These are phyloP conservation scores for Dothideomycetes sp. DNA, from an alignment of 2,329 filamentous ascomycete genomes.

Conservation along the genomic window DNA sequence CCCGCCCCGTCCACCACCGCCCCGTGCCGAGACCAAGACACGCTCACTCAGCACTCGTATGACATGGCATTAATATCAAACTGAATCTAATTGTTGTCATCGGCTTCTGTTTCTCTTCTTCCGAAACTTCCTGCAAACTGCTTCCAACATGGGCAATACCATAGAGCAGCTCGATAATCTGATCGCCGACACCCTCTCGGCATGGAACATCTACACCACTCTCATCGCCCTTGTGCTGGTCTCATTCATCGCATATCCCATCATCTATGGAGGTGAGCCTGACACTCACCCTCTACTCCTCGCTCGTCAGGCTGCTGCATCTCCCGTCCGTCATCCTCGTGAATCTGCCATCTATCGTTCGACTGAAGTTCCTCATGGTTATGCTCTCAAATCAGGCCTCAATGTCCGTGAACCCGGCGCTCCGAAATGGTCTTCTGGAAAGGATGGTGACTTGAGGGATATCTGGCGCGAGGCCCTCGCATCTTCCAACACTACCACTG, in stretches of 20 bases:
- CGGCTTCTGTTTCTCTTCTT: neutral
- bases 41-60: too few species aligned
- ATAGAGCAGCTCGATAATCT: constrained; percentile 62
- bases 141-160: constrained; percentile 35
- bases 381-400: constrained; percentile 65
- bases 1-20: too few species aligned
- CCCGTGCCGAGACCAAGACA: too few species aligned
- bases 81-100: too few species aligned
- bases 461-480: constrained; percentile 64
- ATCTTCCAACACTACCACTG: constrained; percentile 48
- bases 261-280: constrained; percentile 66
- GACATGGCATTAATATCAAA: too few species aligned
- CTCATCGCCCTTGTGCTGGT: constrained; percentile 58
- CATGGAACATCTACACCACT: constrained; percentile 78
- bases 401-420: constrained; percentile 73
- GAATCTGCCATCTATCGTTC: constrained; percentile 81
- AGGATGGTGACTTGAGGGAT: constrained; percentile 83
- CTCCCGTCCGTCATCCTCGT: constrained; percentile 69
- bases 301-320: constrained; percentile 69
- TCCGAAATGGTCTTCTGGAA: constrained; percentile 73
- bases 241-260: constrained; percentile 58
- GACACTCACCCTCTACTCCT: constrained; percentile 90
- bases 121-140: neutral
- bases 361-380: constrained; percentile 76
- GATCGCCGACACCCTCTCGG: constrained; percentile 58